Percentiles rank a stretch among this genome's conserved stretches.
phyloP scores from a whole-genome alignment of 176 grass and related monocot species.

The Juncus inflexus region DNA sequence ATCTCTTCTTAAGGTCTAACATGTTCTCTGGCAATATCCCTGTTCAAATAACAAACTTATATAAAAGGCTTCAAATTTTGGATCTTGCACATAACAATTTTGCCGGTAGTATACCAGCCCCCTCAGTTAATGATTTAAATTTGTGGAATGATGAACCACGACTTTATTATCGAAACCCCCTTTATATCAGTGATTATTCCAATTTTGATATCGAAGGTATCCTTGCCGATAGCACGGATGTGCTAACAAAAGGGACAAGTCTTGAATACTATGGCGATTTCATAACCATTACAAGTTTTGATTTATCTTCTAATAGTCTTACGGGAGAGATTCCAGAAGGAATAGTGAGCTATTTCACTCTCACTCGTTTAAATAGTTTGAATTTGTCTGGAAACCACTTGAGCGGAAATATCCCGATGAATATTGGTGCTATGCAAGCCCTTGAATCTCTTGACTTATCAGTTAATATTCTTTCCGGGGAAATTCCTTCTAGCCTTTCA shows the following conservation, averaged over 20 bases:
- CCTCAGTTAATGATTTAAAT: background rate
- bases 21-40: conserved; percentile 26
- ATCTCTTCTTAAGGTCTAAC: conserved; percentile 15
- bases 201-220: background rate
- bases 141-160: conserved; percentile 9
- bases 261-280: background rate
- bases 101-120: conserved; percentile 1
- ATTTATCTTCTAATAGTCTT: background rate
- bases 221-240: background rate
- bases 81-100: conserved; percentile 15
- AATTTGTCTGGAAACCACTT: conserved; percentile 42
- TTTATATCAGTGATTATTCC: too few relatives aligned
- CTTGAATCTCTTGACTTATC: conserved; percentile 32
- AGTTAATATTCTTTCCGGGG: conserved; percentile 11
- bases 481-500: conserved; percentile 18
- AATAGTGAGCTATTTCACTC: conserved; percentile 9
- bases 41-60: background rate
- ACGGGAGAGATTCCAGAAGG: background rate
- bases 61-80: background rate
- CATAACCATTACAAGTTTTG: background rate
- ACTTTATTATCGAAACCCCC: too few relatives aligned
- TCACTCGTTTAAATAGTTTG: conserved; percentile 5
- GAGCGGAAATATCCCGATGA: conserved; percentile 31
- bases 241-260: conserved; percentile 21
- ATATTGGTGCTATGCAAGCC: conserved; percentile 29